phyloP scores from a whole-genome alignment of 176 grass and related monocot species.

The Eleusine indica region DNA sequence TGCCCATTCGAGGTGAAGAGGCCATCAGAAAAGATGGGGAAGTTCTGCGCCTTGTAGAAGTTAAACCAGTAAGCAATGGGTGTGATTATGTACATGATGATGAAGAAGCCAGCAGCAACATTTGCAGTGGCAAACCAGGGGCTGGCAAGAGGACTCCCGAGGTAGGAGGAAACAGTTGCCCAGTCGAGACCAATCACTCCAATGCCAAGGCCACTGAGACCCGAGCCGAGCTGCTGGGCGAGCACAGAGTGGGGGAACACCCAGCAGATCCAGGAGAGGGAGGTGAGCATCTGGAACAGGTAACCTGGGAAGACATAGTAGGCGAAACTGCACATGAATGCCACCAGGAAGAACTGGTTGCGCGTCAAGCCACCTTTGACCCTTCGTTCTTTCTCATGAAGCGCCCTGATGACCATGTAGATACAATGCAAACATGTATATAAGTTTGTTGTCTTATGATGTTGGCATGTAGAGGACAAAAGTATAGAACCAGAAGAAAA shows the following conservation, averaged over 20 bases:
- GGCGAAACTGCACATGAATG: conserved; percentile 79
- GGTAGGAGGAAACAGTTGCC: conserved; percentile 76
- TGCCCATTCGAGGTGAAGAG: conserved; percentile 67
- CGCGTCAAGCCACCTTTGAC: conserved; percentile 69
- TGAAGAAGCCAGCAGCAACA: conserved; percentile 68
- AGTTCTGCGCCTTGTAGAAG: conserved; percentile 71
- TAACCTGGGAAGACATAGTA: conserved; percentile 89
- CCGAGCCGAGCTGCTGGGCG: conserved; percentile 82
- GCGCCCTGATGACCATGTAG: conserved; percentile 19
- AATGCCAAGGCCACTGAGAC: conserved; percentile 69
- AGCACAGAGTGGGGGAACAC: conserved; percentile 71
- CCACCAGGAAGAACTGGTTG: conserved; percentile 85
- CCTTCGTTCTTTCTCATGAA: conserved; percentile 78
- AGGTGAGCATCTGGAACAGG: conserved; percentile 93
- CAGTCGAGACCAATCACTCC: conserved; percentile 84
- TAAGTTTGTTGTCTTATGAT: not conserved
- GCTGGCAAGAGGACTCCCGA: conserved; percentile 91
- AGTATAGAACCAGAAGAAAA: not conserved
- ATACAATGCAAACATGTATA: not conserved
- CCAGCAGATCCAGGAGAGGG: conserved; percentile 95
- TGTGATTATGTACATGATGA: conserved; percentile 77
- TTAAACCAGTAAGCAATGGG: conserved; percentile 74
- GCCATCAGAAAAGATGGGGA: conserved; percentile 86
- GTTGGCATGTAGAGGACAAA: not conserved
- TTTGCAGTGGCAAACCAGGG: conserved; percentile 97